A percentile compares a stretch with the other conserved stretches of the same genome.
Conservation (phyloP, 106 monocot genomes). For the Acorus gramineus region DNA sequence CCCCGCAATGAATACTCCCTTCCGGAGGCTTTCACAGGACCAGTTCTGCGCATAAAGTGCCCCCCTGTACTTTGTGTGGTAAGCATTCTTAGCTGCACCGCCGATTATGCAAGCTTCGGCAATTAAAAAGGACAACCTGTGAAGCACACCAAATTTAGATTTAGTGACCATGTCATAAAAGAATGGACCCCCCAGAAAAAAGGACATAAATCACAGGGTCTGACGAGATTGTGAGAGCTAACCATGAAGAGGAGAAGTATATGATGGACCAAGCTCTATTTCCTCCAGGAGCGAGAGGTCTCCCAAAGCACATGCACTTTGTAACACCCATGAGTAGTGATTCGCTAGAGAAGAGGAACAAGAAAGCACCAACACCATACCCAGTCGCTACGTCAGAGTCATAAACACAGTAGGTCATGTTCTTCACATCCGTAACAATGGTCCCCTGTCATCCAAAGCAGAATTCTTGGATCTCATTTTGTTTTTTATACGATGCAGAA, state of each 20-base stretch:
- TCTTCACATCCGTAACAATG: conserved; percentile 35
- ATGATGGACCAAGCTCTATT: conserved; percentile 96
- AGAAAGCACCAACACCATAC: conserved; percentile 84
- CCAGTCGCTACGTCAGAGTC: conserved; percentile 92
- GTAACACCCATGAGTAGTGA: conserved; percentile 76
- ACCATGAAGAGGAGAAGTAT: conserved; percentile 90
- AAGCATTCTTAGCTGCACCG: conserved; percentile 95
- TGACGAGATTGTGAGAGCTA: background rate
- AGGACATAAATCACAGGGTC: no score
- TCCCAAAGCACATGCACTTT: conserved; percentile 93
- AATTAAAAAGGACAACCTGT: conserved; percentile 76
- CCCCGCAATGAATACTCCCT: conserved; percentile 90
- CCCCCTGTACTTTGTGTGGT: conserved; percentile 86
- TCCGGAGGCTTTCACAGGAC: conserved; percentile 87
- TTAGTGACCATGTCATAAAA: no score
- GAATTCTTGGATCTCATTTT: background rate
- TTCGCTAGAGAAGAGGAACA: conserved; percentile 72
- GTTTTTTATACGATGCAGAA: no score
- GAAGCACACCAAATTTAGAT: background rate
- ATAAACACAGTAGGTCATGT: conserved; percentile 67
- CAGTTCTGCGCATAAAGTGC: conserved; percentile 81
- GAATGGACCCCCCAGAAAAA: no score
- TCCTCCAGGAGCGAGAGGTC: conserved; percentile 73
- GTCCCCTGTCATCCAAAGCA: conserved; percentile 41
- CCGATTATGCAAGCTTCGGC: conserved; percentile 75